phyloP scores from a whole-genome alignment of 2,329 filamentous ascomycete genomes.

The Xylaria sp. region DNA sequence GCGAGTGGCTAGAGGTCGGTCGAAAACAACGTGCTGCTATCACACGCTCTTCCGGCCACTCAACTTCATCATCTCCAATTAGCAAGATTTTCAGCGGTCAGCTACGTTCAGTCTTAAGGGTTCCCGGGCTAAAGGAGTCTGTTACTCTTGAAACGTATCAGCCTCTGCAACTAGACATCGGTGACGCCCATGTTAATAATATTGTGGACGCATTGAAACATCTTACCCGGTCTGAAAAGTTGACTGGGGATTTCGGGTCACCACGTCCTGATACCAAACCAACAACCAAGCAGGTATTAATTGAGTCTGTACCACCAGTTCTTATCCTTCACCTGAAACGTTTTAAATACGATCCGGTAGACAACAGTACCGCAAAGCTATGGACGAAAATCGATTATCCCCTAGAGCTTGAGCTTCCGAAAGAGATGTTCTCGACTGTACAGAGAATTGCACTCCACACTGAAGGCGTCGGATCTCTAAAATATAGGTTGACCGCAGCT shows the following conservation, averaged over 20 bases:
- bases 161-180: conserved; percentile 92
- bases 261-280: conserved; percentile 75
- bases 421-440: conserved; percentile 81
- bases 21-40: conserved; percentile 86
- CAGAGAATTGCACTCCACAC: conserved; percentile 69
- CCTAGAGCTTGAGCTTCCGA: conserved; percentile 89
- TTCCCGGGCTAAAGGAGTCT: conserved; percentile 85
- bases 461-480: conserved; percentile 72
- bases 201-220: conserved; percentile 90
- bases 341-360: conserved; percentile 90
- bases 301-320: conserved; percentile 88
- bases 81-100: conserved; percentile 95
- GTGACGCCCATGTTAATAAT: conserved; percentile 82
- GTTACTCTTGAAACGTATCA: conserved; percentile 94
- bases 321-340: conserved; percentile 95
- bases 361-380: conserved; percentile 87
- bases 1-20: conserved; percentile 94
- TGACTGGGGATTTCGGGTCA: conserved; percentile 85
- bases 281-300: conserved; percentile 93
- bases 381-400: conserved; percentile 99
- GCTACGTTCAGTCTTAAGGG: conserved; percentile 84
- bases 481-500: conserved; percentile 85
- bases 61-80: conserved; percentile 77
- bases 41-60: conserved; percentile 82
- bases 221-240: conserved; percentile 79